These are phyloP conservation scores for Arthroderma uncinatum DNA, from an alignment of 2,329 filamentous ascomycete genomes.

Conservation along the genomic window DNA sequence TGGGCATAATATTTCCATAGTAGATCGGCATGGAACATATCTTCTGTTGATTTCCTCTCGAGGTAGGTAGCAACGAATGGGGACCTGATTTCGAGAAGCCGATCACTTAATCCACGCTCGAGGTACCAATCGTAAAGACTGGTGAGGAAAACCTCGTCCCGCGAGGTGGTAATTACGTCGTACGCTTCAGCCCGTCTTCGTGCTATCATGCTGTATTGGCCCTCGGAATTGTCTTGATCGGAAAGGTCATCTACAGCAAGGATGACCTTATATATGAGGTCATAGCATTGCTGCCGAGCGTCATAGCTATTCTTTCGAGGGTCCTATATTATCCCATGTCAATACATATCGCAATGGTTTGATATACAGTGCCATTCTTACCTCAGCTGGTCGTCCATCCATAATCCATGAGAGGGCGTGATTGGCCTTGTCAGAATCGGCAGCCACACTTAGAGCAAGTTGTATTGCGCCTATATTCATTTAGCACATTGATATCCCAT, in stretches of 20 bases:
- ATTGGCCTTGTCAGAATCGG: slow-evolving; percentile 77
- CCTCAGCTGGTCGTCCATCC: slow-evolving; percentile 59
- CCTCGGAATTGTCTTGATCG: slow-evolving; percentile 63
- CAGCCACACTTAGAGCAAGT: slow-evolving; percentile 70
- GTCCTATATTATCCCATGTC: slow-evolving; percentile 40
- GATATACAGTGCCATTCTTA: slow-evolving; percentile 18
- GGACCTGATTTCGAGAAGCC: slow-evolving; percentile 73
- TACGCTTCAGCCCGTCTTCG: slow-evolving; percentile 82
- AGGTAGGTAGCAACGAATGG: slow-evolving; percentile 80
- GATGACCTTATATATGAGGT: slow-evolving; percentile 75
- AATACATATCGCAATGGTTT: not conserved
- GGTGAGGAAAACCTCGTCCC: slow-evolving; percentile 89
- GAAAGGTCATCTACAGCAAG: slow-evolving; percentile 63
- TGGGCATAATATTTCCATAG: slow-evolving; percentile 89
- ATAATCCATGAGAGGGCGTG: slow-evolving; percentile 75
- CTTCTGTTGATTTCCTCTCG: slow-evolving; percentile 58
- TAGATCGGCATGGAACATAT: slow-evolving; percentile 72
- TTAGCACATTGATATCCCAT: not conserved
- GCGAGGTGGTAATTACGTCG: slow-evolving; percentile 72
- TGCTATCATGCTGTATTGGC: slow-evolving; percentile 60
- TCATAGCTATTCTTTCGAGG: slow-evolving; percentile 56
- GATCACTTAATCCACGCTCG: slow-evolving; percentile 68
- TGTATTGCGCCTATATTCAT: slow-evolving; percentile 58
- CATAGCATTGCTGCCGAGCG: slow-evolving; percentile 67
- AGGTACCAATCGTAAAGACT: slow-evolving; percentile 99